Base-by-base conservation (phyloP, 2,329 filamentous ascomycete species). In the Ophiostoma tasmaniense region DNA sequence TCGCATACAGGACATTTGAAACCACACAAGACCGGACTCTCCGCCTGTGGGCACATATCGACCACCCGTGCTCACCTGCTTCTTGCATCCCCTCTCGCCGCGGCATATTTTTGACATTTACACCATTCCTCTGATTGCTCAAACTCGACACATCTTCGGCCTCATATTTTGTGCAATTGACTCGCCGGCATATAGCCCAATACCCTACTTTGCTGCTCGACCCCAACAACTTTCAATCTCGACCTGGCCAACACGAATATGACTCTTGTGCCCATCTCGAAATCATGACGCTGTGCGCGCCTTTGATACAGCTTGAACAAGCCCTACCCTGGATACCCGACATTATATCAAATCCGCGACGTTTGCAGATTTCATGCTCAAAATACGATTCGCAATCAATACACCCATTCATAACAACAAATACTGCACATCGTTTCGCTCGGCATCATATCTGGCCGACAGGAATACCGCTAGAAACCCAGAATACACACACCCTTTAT, bases 251-350 rank as follows among this genome's bases (percentile, higher is more conserved):
- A 17, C 55, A 17, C 55, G 55, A 30, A 37, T 64, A 78, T 79
- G 76, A 75, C 74, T 73, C 74, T 75, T 72, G 74, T 74, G 71
- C 74, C 73, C 71, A 73, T 71, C 73, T 76, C 75, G 77, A 77
- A 78, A 81, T 78, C 75, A 81, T 81, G 80, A 81, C 78, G 78
- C 77, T 76, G 76, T 76, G 77, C 74, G 77, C 76, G 78, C 75
- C 75, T 77, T 77, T 76, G 72, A 73, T 71, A 73, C 74, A 74
- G 74, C 73, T 75, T 73, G 68, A 74, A 71, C 74, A 73, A 72
- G 73, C 70, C 71, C 68, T 70, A 52, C 67, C 67, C 35, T 52
- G 10, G 35, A 22, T 33, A 64, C 7, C 7, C 33, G 7, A 64
- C 22, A 11, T 14, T 13, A 64, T 64, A 64, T 37, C 61, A 22